Conservation (phyloP, 345 rosid species). For the Murraya paniculata region DNA sequence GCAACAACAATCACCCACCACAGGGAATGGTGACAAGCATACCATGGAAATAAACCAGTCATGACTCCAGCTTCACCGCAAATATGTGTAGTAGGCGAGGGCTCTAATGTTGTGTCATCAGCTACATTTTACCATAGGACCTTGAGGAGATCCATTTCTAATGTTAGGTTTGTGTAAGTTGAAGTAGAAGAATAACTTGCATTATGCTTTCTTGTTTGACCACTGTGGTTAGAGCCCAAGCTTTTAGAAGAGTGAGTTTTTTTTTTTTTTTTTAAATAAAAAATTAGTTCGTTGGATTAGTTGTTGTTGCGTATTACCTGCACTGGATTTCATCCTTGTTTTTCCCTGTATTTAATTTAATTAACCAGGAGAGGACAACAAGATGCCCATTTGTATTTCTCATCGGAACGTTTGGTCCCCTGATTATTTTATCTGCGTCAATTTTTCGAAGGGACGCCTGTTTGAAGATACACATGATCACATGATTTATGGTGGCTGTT, state of each 20-base stretch:
- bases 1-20: constrained; percentile 37
- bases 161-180: constrained; percentile 13
- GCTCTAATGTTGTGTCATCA: constrained; percentile 16
- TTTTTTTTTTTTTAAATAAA: background rate
- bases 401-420: no score
- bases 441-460: no score
- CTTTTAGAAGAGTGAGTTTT: background rate
- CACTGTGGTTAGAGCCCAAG: no score
- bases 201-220: constrained; percentile 12
- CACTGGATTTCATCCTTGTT: background rate
- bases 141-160: constrained; percentile 11
- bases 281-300: background rate
- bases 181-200: constrained; percentile 13
- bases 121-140: constrained; percentile 13
- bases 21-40: constrained; percentile 38
- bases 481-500: no score
- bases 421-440: no score
- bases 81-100: constrained; percentile 23
- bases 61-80: background rate
- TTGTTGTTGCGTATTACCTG: background rate
- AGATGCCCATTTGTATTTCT: background rate
- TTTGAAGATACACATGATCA: no score
- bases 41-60: constrained; percentile 49
- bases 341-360: background rate
- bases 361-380: background rate